Conservation (phyloP, 2,329 filamentous ascomycete species). For the Colletotrichum abscissum region DNA sequence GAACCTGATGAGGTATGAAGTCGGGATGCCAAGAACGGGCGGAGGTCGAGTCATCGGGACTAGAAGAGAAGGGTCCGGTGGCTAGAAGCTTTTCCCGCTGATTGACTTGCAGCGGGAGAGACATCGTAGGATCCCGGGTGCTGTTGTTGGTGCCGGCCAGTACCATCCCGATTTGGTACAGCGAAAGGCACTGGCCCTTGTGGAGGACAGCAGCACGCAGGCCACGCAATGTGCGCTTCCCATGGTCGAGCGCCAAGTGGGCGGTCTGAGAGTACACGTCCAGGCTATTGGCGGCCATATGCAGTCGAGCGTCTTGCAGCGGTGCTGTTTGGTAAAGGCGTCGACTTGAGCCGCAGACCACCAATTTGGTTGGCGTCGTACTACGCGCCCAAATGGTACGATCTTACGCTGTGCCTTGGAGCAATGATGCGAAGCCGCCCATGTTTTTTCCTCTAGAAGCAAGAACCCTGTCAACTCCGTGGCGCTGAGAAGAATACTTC, state of each 20-base stretch:
- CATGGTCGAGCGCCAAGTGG: conserved; percentile 4
- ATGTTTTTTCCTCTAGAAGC: neutral
- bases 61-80: conserved; percentile 16
- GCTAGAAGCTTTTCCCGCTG: conserved; percentile 22
- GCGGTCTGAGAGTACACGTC: conserved; percentile 10
- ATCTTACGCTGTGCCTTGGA: neutral
- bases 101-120: conserved; percentile 9
- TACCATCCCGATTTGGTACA: neutral
- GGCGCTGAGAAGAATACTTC: neutral
- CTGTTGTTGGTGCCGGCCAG: neutral
- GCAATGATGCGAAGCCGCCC: neutral
- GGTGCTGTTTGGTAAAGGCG: neutral
- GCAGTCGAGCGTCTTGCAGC: neutral
- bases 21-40: conserved; percentile 13
- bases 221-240: conserved; percentile 19
- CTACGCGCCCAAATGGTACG: conserved; percentile 5
- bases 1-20: neutral
- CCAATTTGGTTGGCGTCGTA: neutral
- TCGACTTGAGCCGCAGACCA: neutral
- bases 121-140: neutral
- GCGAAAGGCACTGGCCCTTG: neutral
- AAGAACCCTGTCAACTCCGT: conserved; percentile 3
- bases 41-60: neutral
- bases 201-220: neutral
- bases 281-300: neutral